phyloP scores from a whole-genome alignment of 2,329 filamentous ascomycete genomes.

The Fusarium torreyae region DNA sequence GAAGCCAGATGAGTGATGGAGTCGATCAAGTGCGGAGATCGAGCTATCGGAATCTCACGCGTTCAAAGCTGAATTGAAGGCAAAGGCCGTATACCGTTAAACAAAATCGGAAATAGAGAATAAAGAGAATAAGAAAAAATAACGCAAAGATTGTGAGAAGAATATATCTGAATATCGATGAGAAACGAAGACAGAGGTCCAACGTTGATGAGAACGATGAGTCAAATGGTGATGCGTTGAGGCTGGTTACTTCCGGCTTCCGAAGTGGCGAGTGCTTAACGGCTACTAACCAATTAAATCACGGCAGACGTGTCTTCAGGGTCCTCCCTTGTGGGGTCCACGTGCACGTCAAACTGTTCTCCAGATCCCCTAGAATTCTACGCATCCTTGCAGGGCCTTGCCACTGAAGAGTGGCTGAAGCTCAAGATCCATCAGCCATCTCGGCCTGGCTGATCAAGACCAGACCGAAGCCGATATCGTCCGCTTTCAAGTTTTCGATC shows the following conservation, averaged over 20 bases:
- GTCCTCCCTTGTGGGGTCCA: conserved; percentile 1
- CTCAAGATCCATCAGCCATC: background rate
- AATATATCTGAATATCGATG: conserved; percentile 1
- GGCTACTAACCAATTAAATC: conserved; percentile 19
- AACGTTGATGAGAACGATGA: conserved; percentile 19
- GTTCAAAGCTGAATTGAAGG: conserved; percentile 4
- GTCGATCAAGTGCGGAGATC: conserved; percentile 32
- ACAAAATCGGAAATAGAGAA: background rate
- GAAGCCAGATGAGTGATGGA: conserved; percentile 21
- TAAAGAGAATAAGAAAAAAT: background rate
- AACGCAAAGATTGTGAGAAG: conserved; percentile 14
- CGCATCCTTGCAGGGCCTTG: too few species aligned
- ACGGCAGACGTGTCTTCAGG: background rate
- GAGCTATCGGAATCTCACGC: conserved; percentile 18
- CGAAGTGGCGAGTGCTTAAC: conserved; percentile 30
- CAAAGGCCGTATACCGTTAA: background rate
- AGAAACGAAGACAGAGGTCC: conserved; percentile 22
- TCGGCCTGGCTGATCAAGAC: too few species aligned
- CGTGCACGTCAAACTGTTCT: background rate
- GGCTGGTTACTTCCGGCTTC: conserved; percentile 14
- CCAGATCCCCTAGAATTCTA: too few species aligned
- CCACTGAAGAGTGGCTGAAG: conserved; percentile 5
- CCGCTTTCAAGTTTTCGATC: too few species aligned
- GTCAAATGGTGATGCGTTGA: conserved; percentile 38
- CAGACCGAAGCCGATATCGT: too few species aligned